Conservation (phyloP, 169 alveolate genomes). For the Eimeria zaria region DNA sequence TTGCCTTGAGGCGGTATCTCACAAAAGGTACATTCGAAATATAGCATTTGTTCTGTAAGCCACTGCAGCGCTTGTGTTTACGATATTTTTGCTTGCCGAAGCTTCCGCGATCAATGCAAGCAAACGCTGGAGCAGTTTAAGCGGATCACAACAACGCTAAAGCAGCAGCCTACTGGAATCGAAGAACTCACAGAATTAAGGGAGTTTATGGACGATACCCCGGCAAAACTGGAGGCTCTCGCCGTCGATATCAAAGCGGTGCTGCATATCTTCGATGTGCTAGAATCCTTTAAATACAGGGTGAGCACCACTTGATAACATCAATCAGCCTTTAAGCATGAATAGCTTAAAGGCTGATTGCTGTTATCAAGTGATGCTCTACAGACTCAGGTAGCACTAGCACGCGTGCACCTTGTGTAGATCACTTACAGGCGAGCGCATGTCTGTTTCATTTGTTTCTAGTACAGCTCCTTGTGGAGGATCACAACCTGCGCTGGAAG, state of each 20-base stretch:
- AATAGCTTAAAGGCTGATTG: too few species aligned
- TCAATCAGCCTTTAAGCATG: background rate
- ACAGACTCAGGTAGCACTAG: background rate
- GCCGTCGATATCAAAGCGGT: constrained; percentile 92
- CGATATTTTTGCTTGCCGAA: background rate
- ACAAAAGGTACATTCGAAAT: background rate
- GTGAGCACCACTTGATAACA: background rate
- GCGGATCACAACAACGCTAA: constrained; percentile 92
- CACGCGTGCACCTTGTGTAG: constrained; percentile 31
- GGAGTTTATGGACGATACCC: constrained; percentile 93
- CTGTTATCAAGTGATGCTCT: too few species aligned
- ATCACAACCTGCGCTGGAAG: constrained; percentile 93
- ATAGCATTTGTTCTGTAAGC: background rate
- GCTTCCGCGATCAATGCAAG: constrained; percentile 93
- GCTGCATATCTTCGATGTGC: constrained; percentile 91
- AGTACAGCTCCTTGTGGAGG: constrained; percentile 90
- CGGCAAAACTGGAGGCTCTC: constrained; percentile 91
- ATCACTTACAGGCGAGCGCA: constrained; percentile 2
- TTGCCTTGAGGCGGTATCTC: background rate
- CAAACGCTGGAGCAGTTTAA: constrained; percentile 92
- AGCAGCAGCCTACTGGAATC: constrained; percentile 93
- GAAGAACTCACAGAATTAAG: constrained; percentile 94
- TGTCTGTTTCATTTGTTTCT: constrained; percentile 18
- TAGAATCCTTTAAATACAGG: constrained; percentile 90
- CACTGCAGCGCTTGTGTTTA: background rate